These are phyloP conservation scores for Beta lomatogona DNA, from an alignment of 179 eudicot genomes.

Conservation along the genomic window DNA sequence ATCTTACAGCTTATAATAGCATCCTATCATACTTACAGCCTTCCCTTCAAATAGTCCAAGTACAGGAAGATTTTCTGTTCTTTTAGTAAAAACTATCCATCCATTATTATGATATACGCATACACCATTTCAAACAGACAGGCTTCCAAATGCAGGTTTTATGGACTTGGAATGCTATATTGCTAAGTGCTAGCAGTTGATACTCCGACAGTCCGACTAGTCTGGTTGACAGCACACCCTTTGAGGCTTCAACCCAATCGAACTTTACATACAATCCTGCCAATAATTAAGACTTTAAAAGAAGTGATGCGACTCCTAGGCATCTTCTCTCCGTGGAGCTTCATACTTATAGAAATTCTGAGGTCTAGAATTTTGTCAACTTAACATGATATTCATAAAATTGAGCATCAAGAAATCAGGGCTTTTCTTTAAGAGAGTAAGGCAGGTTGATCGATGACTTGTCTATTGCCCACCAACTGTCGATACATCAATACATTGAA, in stretches of 20 bases:
- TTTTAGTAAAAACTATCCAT: neutral
- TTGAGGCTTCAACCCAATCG: neutral
- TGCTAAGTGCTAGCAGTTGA: neutral
- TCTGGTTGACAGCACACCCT: neutral
- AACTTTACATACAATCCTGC: neutral
- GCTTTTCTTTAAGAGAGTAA: neutral
- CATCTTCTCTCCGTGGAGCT: neutral
- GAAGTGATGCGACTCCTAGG: neutral
- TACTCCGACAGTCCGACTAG: neutral
- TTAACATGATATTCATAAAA: neutral
- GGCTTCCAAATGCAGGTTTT: conserved; percentile 5
- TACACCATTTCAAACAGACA: neutral
- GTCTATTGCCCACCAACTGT: neutral
- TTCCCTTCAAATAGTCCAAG: neutral
- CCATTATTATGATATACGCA: neutral
- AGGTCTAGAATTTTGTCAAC: neutral
- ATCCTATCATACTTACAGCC: neutral
- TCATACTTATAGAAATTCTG: neutral
- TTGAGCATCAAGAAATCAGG: neutral
- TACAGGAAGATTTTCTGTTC: neutral
- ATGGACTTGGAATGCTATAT: neutral
- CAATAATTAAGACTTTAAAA: neutral
- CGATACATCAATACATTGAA: neutral
- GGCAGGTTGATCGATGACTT: neutral
- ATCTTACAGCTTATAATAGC: conserved; percentile 4